A percentile compares a stretch with the other conserved stretches of the same genome.
These are phyloP conservation scores for Chrysoporthe austroafricana DNA, from an alignment of 2,329 filamentous ascomycete genomes.

Conservation along the genomic window DNA sequence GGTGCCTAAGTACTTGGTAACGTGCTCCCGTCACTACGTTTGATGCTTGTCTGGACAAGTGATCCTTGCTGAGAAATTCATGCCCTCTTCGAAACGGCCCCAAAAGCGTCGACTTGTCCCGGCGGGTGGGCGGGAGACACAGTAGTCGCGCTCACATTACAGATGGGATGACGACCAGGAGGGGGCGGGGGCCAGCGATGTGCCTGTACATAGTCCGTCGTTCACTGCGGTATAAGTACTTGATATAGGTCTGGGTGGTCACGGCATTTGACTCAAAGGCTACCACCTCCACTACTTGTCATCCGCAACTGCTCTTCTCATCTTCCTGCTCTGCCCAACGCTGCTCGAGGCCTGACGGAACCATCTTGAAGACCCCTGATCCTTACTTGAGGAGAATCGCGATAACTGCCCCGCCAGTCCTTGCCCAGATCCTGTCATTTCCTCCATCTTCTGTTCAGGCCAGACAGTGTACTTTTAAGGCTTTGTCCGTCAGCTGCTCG, in stretches of 20 bases:
- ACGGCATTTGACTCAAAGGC: conserved; percentile 4
- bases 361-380: conserved; percentile 33
- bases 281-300: not conserved
- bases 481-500: conserved; percentile 18
- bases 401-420: conserved; percentile 34
- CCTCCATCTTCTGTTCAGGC: conserved; percentile 29
- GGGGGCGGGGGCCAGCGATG: not conserved
- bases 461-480: conserved; percentile 29
- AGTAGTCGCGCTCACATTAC: conserved; percentile 7
- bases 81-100: conserved; percentile 44
- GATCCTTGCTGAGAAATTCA: conserved; percentile 44
- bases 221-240: conserved; percentile 9
- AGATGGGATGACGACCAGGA: conserved; percentile 21
- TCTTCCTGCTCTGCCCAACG: conserved; percentile 13
- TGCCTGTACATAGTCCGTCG: not conserved
- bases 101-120: conserved; percentile 34
- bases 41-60: conserved; percentile 51
- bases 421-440: conserved; percentile 31
- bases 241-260: not conserved
- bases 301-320: conserved; percentile 5
- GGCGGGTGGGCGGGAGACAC: conserved; percentile 24
- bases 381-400: conserved; percentile 34
- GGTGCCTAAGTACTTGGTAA: conserved; percentile 14
- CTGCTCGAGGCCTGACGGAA: conserved; percentile 19
- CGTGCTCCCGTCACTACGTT: conserved; percentile 40